Conservation (phyloP, 768 basidiomycete genomes). For the Mycena pura region DNA sequence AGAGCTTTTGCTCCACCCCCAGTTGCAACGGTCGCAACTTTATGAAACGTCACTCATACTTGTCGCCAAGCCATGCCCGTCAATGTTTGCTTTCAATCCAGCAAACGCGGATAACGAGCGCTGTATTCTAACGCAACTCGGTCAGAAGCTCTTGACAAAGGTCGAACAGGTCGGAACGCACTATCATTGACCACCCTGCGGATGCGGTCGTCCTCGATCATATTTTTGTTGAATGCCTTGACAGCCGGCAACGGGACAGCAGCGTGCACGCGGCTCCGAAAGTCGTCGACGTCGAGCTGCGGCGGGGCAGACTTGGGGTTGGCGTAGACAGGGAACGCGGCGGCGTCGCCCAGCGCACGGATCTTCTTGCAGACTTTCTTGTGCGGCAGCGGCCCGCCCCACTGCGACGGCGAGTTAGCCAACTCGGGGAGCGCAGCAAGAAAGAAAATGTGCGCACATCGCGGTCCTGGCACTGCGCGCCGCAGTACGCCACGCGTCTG, state of each 20-base stretch:
- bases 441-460: slow-evolving; percentile 5
- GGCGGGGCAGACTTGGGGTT: neutral
- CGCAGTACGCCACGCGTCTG: slow-evolving; percentile 15
- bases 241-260: neutral
- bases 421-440: neutral
- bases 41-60: too few species aligned
- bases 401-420: slow-evolving; percentile 4
- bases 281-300: slow-evolving; percentile 1
- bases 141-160: neutral
- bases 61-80: too few species aligned
- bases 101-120: slow-evolving; percentile 16
- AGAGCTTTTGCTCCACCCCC: too few species aligned
- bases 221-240: slow-evolving; percentile 6
- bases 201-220: slow-evolving; percentile 19
- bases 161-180: slow-evolving; percentile 5
- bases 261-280: neutral
- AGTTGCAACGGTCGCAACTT: too few species aligned
- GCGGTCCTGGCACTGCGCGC: slow-evolving; percentile 1
- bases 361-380: slow-evolving; percentile 21
- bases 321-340: slow-evolving; percentile 10
- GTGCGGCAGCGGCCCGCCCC: slow-evolving; percentile 14
- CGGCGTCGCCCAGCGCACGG: slow-evolving; percentile 14
- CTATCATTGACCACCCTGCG: slow-evolving; percentile 20
- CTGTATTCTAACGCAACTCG: slow-evolving; percentile 10
- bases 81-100: slow-evolving; percentile 1